These are phyloP conservation scores for Coemansia sp. DNA, from an alignment of 192 early-diverging fungal species.

Conservation along the genomic window DNA sequence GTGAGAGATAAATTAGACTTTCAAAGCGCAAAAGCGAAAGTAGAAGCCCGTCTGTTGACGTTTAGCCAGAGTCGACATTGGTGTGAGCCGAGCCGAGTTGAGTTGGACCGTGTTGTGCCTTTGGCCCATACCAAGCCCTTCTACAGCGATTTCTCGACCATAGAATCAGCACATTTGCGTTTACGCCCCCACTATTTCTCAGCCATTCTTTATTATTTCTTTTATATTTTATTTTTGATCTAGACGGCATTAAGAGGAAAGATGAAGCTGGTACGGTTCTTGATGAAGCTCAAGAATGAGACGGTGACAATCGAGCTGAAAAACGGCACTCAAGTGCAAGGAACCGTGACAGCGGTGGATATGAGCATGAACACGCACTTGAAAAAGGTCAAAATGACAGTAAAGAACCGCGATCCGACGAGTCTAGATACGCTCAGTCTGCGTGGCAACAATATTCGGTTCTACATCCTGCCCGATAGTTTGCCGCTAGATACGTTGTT, in stretches of 20 bases:
- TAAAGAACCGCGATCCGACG: conserved; percentile 89
- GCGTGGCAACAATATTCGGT: conserved; percentile 94
- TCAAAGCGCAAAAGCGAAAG: not conserved
- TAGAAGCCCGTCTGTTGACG: not conserved
- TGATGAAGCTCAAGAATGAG: conserved; percentile 97
- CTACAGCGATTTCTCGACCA: not conserved
- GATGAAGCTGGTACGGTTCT: conserved; percentile 74
- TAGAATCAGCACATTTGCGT: not conserved
- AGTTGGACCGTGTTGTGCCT: not conserved
- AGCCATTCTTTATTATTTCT: not conserved
- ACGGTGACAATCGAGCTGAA: conserved; percentile 99
- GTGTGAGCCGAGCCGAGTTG: not conserved
- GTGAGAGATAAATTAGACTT: not conserved
- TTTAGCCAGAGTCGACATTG: no score
- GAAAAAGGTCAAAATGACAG: conserved; percentile 98
- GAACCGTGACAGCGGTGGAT: conserved; percentile 95
- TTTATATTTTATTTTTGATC: conserved; percentile 9
- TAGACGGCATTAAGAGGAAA: not conserved
- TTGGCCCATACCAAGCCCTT: not conserved
- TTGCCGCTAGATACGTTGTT: conserved; percentile 95
- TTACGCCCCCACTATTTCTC: not conserved
- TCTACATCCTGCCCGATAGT: conserved; percentile 95
- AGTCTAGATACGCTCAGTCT: conserved; percentile 92
- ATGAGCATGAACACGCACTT: conserved; percentile 99
- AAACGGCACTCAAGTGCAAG: conserved; percentile 96